Base-by-base conservation (phyloP, 352 stramenopile genomes). In the Globisporangium paroecandrum region DNA sequence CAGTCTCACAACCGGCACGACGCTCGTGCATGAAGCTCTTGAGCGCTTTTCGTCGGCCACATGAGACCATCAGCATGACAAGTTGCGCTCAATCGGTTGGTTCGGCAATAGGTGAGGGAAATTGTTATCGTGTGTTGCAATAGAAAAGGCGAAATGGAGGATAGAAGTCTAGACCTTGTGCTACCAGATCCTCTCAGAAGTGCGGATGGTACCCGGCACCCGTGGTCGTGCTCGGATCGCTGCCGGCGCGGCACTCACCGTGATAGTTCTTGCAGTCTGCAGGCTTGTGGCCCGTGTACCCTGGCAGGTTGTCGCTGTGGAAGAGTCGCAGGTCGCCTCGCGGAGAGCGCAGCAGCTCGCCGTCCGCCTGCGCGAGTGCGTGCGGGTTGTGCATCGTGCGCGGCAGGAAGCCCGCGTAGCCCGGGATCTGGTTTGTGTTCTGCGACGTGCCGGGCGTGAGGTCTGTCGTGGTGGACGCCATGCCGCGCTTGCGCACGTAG, bases 231-330 rank as follows among this genome's bases (percentile, higher is more conserved):
- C 72, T 72, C 0, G 62, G 58, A 41, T 93, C 70, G 34, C 76
- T 89, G 51, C 85, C 88, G 10, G 87, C 79, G 13, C 73, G 79
- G 46, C 79, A 90, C 38, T 93, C 85, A 29, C 89, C 89, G 18
- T 77, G 81, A 62, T 91, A 91, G 70, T 95, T 95, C n/a, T 64
- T 73, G 72, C 83, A 91, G 68, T 91, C 83, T 24, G 83, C 71
- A 0, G 87, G 83, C 38, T 92, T 91, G 75, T 94, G 83, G 1
- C 89, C 87, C 9, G 86, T 89, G 73, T 96, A 96, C 0, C 87
- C 87, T 0, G 89, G 86, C 15, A 96, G 69, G 58, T 96, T 94
- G 63, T 94, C 84, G 65, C 69, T 87, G 66, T 95, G 75, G 66
- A 87, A 95, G 20, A 96, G 71, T n/a, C 84, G 81, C 29, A 94